These are phyloP conservation scores for Eucalyptus globulus DNA, from an alignment of 345 rosid genomes.

Conservation along the genomic window DNA sequence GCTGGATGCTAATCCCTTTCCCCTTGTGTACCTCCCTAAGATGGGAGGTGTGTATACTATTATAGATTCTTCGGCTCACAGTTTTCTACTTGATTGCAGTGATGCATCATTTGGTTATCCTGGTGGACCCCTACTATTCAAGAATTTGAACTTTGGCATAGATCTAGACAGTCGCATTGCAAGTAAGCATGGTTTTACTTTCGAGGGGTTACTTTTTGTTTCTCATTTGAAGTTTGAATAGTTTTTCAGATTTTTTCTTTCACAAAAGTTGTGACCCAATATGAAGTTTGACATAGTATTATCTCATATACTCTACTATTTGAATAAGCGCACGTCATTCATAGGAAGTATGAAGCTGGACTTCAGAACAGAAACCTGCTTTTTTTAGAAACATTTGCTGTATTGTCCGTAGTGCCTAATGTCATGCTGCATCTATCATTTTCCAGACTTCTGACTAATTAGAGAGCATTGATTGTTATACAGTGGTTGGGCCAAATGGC, in stretches of 20 bases:
- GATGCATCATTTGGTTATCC: slow-evolving; percentile 99
- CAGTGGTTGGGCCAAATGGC: slow-evolving; percentile 99
- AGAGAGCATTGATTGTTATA: background rate
- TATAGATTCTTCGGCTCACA: background rate
- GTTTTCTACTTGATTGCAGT: slow-evolving; percentile 30
- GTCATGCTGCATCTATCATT: background rate
- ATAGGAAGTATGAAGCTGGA: background rate
- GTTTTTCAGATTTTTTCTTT: background rate
- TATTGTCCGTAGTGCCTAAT: background rate
- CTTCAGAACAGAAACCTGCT: background rate
- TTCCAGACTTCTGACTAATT: background rate
- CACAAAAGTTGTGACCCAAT: background rate
- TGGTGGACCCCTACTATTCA: slow-evolving; percentile 80
- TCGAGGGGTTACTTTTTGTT: background rate
- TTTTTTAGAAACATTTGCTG: background rate
- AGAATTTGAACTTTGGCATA: slow-evolving; percentile 93
- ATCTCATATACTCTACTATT: background rate
- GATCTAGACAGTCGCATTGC: slow-evolving; percentile 98
- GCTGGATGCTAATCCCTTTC: background rate
- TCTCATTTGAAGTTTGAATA: background rate
- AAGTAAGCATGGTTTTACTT: slow-evolving; percentile 45
- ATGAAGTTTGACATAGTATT: background rate
- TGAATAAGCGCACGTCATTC: background rate
- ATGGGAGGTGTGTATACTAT: background rate
- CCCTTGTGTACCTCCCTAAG: background rate